These are phyloP conservation scores for Entelexis paramagnoliae DNA, from an alignment of 1,139 yeast genomes.

Conservation along the genomic window DNA sequence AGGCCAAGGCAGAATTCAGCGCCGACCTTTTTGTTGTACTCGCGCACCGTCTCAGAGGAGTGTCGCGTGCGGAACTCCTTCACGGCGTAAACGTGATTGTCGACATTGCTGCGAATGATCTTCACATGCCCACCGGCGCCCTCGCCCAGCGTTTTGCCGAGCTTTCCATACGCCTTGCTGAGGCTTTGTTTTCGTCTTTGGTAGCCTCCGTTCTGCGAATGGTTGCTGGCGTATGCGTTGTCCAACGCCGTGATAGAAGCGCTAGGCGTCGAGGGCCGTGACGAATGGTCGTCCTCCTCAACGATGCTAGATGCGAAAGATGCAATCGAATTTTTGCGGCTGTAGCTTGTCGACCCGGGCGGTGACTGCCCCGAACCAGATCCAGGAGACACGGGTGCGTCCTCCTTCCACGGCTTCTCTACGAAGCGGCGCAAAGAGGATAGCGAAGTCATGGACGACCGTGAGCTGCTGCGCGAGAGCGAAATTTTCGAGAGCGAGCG, in stretches of 20 bases:
- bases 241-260: conserved; percentile 15
- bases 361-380: conserved; percentile 8
- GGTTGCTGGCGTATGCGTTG: conserved; percentile 12
- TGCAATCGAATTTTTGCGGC: conserved; percentile 18
- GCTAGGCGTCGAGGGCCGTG: background rate
- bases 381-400: conserved; percentile 16
- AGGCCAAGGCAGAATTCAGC: conserved; percentile 94
- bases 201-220: background rate
- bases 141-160: conserved; percentile 82
- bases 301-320: conserved; percentile 9
- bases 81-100: conserved; percentile 73
- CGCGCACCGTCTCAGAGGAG: conserved; percentile 67
- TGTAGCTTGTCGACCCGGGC: conserved; percentile 3
- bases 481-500: conserved; percentile 22
- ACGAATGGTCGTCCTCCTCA: conserved; percentile 12
- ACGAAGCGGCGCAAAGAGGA: conserved; percentile 22
- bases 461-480: conserved; percentile 20
- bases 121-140: conserved; percentile 95
- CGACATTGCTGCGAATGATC: conserved; percentile 57
- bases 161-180: conserved; percentile 59
- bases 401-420: conserved; percentile 25
- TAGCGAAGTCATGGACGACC: conserved; percentile 36
- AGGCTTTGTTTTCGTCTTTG: conserved; percentile 11
- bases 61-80: conserved; percentile 79
- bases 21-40: conserved; percentile 85